Percentiles rank a stretch among this genome's conserved stretches.
Evolutionary conservation across 345 rosid genomes (phyloP).

Genomic region (Erysimum cheiranthoides): DNA sequence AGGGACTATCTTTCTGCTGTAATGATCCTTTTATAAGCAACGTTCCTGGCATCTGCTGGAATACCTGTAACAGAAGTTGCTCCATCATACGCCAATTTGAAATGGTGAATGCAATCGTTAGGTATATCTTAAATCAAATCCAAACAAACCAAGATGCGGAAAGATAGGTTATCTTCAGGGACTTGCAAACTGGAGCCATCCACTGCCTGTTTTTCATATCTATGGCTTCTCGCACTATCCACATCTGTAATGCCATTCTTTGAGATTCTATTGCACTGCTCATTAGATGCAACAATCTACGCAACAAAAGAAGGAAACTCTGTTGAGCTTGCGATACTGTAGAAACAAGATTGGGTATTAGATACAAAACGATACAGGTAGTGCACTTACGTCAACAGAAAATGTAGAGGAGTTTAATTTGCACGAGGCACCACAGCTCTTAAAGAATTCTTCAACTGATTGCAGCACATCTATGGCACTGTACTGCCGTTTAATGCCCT

Average conservation of each 20-base stretch:
- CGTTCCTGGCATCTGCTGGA: constrained; percentile 85
- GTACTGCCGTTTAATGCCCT: constrained; percentile 77
- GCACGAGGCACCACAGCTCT: constrained; percentile 60
- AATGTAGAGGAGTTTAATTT: constrained; percentile 65
- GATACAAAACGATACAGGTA: constrained; percentile 10
- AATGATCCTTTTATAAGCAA: constrained; percentile 80
- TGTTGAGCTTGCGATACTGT: constrained; percentile 38
- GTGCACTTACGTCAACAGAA: constrained; percentile 67
- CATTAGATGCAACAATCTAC: constrained; percentile 63
- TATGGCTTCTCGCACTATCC: constrained; percentile 36
- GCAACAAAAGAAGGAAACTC: constrained; percentile 26
- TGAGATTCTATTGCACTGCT: constrained; percentile 59
- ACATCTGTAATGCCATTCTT: constrained; percentile 45
- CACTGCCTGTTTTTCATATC: constrained; percentile 40
- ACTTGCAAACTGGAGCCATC: constrained; percentile 41
- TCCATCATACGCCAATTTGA: constrained; percentile 15
- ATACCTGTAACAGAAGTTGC: constrained; percentile 54
- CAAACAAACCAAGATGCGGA: constrained; percentile 59
- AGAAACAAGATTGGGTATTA: constrained; percentile 28
- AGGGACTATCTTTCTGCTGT: constrained; percentile 56
- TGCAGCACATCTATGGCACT: constrained; percentile 75
- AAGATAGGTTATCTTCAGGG: constrained; percentile 50
- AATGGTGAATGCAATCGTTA: not conserved
- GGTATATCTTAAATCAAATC: constrained; percentile 14
- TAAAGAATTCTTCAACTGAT: constrained; percentile 68